Evolutionary conservation across 1,284 basidiomycete genomes (phyloP).

Genomic region (Anthracocystis setariae): DNA sequence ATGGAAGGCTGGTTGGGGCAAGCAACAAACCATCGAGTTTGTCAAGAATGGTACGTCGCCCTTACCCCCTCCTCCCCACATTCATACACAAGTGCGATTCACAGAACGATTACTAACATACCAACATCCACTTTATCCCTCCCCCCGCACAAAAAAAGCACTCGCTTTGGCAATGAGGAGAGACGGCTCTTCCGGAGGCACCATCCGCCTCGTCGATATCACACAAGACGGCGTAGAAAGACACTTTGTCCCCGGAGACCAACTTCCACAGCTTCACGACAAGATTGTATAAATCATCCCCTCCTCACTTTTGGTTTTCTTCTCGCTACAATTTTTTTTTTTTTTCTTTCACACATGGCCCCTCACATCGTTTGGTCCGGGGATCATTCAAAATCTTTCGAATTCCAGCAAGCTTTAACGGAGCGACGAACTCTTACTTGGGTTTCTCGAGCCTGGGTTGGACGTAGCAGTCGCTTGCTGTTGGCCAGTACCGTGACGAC

Average conservation of each 20-base stretch:
- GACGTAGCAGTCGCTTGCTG: constrained; percentile 7
- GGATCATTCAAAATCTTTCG: too few relatives aligned
- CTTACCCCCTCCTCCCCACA: neutral
- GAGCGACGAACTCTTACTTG: constrained; percentile 39
- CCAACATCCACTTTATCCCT: neutral
- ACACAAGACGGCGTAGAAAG: constrained; percentile 90
- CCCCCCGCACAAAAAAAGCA: constrained; percentile 70
- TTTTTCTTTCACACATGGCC: neutral
- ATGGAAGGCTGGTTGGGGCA: constrained; percentile 91
- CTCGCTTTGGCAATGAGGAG: constrained; percentile 94
- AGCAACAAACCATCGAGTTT: constrained; percentile 90
- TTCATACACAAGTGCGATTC: neutral
- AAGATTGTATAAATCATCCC: constrained; percentile 51
- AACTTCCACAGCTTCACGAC: constrained; percentile 55
- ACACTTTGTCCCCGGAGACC: constrained; percentile 87
- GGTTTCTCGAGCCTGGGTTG: constrained; percentile 26
- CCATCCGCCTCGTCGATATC: constrained; percentile 96
- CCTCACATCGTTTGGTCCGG: too few relatives aligned
- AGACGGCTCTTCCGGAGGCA: constrained; percentile 97
- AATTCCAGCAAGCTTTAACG: constrained; percentile 3
- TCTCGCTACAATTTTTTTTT: neutral
- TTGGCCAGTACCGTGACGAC: constrained; percentile 4
- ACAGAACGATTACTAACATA: neutral
- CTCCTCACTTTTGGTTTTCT: neutral
- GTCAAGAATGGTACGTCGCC: constrained; percentile 80